A percentile compares a stretch with the other conserved stretches of the same genome.
These are phyloP conservation scores for Aureobasidium subglaciale DNA, from an alignment of 2,329 filamentous ascomycete genomes.

Conservation along the genomic window DNA sequence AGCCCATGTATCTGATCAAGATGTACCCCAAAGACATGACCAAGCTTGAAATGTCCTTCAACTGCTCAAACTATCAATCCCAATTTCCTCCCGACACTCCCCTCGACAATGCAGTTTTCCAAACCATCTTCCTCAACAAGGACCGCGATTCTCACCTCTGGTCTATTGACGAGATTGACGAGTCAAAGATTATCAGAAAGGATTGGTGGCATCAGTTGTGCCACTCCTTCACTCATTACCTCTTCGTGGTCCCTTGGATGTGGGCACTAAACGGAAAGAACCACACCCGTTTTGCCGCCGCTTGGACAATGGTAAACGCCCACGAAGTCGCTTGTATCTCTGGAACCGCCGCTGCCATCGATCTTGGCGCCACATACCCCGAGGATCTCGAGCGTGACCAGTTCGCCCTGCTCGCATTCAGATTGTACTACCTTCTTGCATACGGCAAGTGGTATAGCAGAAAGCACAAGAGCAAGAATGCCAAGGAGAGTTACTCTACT, in stretches of 20 bases:
- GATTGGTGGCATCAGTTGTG: slow-evolving; percentile 65
- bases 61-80: slow-evolving; percentile 58
- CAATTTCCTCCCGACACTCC: slow-evolving; percentile 54
- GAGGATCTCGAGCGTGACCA: slow-evolving; percentile 56
- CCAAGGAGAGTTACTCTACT: slow-evolving; percentile 50
- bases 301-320: slow-evolving; percentile 64
- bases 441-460: slow-evolving; percentile 56
- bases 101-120: slow-evolving; percentile 59
- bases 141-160: slow-evolving; percentile 48
- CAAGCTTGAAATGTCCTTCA: slow-evolving; percentile 57
- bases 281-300: slow-evolving; percentile 56
- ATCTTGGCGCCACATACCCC: slow-evolving; percentile 58
- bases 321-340: slow-evolving; percentile 65
- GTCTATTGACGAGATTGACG: slow-evolving; percentile 53
- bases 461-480: slow-evolving; percentile 34
- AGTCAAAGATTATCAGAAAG: slow-evolving; percentile 53
- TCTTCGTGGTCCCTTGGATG: slow-evolving; percentile 61
- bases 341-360: slow-evolving; percentile 63
- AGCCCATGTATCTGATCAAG: slow-evolving; percentile 60
- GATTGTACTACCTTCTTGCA: slow-evolving; percentile 53
- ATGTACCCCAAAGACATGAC: slow-evolving; percentile 49
- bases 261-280: slow-evolving; percentile 63
- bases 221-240: slow-evolving; percentile 57
- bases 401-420: slow-evolving; percentile 54
- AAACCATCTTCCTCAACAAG: slow-evolving; percentile 61